These are phyloP conservation scores for Phaeoacremonium minimum DNA, from an alignment of 2,329 filamentous ascomycete genomes.

Conservation along the genomic window DNA sequence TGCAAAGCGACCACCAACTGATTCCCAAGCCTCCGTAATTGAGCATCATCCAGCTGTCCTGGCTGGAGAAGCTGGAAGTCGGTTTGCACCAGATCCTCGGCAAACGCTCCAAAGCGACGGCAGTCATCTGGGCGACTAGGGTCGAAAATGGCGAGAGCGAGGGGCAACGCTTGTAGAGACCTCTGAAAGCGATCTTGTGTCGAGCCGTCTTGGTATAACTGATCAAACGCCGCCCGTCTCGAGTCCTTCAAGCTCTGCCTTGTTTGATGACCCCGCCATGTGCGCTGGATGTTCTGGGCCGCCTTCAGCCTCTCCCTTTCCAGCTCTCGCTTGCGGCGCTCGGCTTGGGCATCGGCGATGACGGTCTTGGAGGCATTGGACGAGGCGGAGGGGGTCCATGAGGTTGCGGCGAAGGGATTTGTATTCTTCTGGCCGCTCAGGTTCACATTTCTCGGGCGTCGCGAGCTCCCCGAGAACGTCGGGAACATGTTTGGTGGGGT, in stretches of 20 bases:
- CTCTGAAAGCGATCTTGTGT: conserved; percentile 27
- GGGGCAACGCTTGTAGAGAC: conserved; percentile 34
- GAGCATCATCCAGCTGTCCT: conserved; percentile 18
- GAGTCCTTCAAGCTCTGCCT: conserved; percentile 53
- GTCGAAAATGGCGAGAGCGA: conserved; percentile 48
- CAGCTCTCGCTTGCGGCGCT: conserved; percentile 73
- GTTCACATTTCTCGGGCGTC: conserved; percentile 87
- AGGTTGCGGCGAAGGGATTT: conserved; percentile 72
- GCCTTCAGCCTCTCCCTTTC: conserved; percentile 77
- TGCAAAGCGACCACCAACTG: conserved; percentile 30
- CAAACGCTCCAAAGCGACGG: conserved; percentile 39
- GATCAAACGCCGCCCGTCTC: conserved; percentile 61
- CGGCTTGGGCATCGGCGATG: conserved; percentile 81
- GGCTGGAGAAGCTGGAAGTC: conserved; percentile 29
- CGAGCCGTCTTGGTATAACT: conserved; percentile 38
- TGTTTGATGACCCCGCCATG: conserved; percentile 73
- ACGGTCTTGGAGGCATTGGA: conserved; percentile 72
- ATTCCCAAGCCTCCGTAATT: conserved; percentile 27
- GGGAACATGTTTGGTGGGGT: conserved; percentile 66
- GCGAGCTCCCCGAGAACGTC: conserved; percentile 84
- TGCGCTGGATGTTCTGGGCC: conserved; percentile 67
- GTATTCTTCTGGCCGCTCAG: conserved; percentile 72
- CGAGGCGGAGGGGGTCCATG: conserved; percentile 51
- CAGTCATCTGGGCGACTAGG: conserved; percentile 39
- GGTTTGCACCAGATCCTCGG: conserved; percentile 33